Conservation (phyloP, 805 yeast species). For the Metahyphopichia silvanorum region DNA sequence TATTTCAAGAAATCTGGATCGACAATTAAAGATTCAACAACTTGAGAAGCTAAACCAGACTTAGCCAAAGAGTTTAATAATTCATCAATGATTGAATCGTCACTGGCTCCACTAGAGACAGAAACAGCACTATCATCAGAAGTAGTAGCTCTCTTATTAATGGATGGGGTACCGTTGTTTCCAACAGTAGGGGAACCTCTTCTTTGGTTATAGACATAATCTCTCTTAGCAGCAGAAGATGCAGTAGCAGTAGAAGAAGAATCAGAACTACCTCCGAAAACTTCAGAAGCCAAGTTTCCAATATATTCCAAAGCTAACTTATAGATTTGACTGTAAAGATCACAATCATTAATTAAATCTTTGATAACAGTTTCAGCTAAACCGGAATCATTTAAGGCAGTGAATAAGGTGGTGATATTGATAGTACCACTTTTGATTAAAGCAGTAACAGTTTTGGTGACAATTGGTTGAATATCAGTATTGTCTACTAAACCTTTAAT, state of each 20-base stretch:
- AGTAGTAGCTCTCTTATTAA: no score
- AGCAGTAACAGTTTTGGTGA: conserved; percentile 22
- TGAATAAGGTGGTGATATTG: conserved; percentile 34
- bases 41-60: conserved; percentile 41
- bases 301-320: conserved; percentile 30
- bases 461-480: conserved; percentile 25
- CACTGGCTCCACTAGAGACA: conserved; percentile 15
- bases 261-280: conserved; percentile 18
- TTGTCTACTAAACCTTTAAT: conserved; percentile 31
- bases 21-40: conserved; percentile 36
- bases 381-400: conserved; percentile 40
- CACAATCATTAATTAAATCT: conserved; percentile 34
- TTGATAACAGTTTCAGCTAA: conserved; percentile 35
- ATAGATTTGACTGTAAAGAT: conserved; percentile 37
- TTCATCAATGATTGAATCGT: conserved; percentile 27
- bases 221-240: background rate
- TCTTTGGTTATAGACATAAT: no score
- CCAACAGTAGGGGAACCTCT: background rate
- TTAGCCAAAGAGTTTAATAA: conserved; percentile 38
- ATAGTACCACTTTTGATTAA: conserved; percentile 30
- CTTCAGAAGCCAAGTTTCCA: conserved; percentile 24
- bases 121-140: no score
- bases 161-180: no score
- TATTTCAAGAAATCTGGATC: conserved; percentile 34
- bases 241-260: conserved; percentile 13